A percentile compares a stretch with the other conserved stretches of the same genome.
These are phyloP conservation scores for Glomus cerebriforme DNA, from an alignment of 192 early-diverging fungal genomes.

Conservation along the genomic window DNA sequence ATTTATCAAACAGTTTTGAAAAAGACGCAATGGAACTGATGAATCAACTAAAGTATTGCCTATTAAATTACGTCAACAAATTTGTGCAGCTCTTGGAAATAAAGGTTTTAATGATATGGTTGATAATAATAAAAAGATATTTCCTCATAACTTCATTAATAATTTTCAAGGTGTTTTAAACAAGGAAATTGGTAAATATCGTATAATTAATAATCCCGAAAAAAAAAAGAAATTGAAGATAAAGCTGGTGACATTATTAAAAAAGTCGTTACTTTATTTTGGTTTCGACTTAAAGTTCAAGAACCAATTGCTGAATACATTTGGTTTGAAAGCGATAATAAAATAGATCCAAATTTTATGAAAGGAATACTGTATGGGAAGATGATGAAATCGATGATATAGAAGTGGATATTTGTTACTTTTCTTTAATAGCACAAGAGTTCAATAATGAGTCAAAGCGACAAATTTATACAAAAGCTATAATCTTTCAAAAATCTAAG, in stretches of 20 bases:
- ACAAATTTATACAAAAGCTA: background rate
- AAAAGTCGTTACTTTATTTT: background rate
- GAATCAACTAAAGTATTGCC: background rate
- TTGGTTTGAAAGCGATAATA: no score
- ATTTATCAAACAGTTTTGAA: background rate
- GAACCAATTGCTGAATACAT: background rate
- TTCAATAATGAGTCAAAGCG: background rate
- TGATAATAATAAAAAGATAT: no score
- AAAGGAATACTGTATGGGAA: background rate
- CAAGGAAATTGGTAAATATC: background rate
- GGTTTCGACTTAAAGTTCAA: background rate
- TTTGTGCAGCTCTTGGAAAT: background rate
- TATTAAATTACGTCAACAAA: constrained; percentile 14
- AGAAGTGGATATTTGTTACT: background rate
- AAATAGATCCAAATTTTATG: background rate
- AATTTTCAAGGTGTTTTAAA: no score
- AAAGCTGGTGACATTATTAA: background rate
- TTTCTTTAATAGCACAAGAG: background rate
- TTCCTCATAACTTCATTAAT: no score
- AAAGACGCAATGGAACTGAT: background rate
- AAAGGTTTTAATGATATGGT: background rate
- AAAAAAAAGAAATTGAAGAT: background rate
- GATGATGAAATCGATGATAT: background rate
- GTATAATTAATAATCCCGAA: background rate
- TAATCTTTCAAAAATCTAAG: no score